Evolutionary conservation across 164 flowering plant species (phyloP), one percentile per base, ranked within the genome.

Genomic region (Liriodendron chinense): DNA sequence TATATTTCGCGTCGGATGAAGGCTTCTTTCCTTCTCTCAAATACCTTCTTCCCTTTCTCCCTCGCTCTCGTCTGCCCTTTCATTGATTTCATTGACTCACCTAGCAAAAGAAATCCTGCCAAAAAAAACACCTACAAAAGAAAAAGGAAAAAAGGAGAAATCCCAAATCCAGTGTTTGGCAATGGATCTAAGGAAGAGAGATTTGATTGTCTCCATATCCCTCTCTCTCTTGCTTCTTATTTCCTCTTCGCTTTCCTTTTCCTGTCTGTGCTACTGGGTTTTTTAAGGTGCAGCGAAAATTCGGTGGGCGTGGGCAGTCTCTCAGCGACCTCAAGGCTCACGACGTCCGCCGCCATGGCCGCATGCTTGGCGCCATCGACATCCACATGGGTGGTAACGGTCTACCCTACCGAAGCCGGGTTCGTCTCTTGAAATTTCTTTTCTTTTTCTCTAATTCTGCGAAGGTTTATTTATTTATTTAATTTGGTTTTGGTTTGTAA

Each of bases 301-400:
- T 81, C 78, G 81, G 88, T 18, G 94, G 92, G 1, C 72, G 49
- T 0, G 77, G 66, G 14, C 80, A 82, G 4, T 79, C 87, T 2
- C 83, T 92, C 14, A 50, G 21, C 48, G 84, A 78, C 67, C 81
- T 92, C 6, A 92, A 81, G 74, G 86, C 86, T 5, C 94, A 92
- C 79, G 97, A 91, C 24, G 9, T 22, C n/a, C 72, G 50, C n/a
- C 78, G 81, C 70, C 76, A 62, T 71, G 80, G 78, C n/a, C 91
- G 94, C 5, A 75, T 92, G 63, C 87, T 91, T 34, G 76, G 88
- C 77, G 86, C 86, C 82, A 86, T 90, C 73, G 93, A 92, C 83
- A 83, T 92, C 10, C 90, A 92, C 18, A 63, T 92, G 50, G 94
- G 94, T 34, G 93, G 97, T 34, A 77, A 77, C 53, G 87, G 92